Conservation (phyloP, 108 stramenopile species). For the Bacterosira constricta region DNA sequence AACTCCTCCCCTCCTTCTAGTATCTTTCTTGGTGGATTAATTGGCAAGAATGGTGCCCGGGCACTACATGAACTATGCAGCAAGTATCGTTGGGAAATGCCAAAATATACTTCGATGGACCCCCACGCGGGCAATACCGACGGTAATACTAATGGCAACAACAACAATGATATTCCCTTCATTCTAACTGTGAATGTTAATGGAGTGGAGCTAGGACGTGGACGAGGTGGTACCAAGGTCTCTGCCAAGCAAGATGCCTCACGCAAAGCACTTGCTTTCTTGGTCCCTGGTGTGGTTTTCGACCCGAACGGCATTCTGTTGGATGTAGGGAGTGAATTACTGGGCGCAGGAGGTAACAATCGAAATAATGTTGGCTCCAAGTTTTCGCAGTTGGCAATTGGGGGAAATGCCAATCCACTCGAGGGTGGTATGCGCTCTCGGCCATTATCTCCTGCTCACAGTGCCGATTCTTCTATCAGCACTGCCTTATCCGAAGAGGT, state of each 20-base stretch:
- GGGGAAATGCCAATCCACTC: slow-evolving; percentile 16
- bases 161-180: slow-evolving; percentile 43
- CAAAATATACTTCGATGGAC: slow-evolving; percentile 26
- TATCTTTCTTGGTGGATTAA: slow-evolving; percentile 44
- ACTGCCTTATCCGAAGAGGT: slow-evolving; percentile 33
- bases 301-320: slow-evolving; percentile 70
- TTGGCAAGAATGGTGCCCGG: slow-evolving; percentile 78
- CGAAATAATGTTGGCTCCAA: slow-evolving; percentile 15
- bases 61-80: slow-evolving; percentile 84
- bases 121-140: neutral
- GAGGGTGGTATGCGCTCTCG: neutral
- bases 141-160: neutral
- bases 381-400: slow-evolving; percentile 69
- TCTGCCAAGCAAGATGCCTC: slow-evolving; percentile 81
- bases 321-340: slow-evolving; percentile 24
- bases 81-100: slow-evolving; percentile 63
- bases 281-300: slow-evolving; percentile 75
- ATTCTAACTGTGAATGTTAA: slow-evolving; percentile 62
- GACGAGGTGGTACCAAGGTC: slow-evolving; percentile 66
- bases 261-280: slow-evolving; percentile 59
- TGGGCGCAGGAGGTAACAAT: neutral
- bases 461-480: slow-evolving; percentile 54
- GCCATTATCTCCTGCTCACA: slow-evolving; percentile 41
- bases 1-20: neutral
- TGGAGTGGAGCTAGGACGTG: slow-evolving; percentile 67